Percentiles rank a stretch among this genome's conserved stretches.
Conservation (phyloP, 345 rosid genomes). For the Gossypium stocksii region DNA sequence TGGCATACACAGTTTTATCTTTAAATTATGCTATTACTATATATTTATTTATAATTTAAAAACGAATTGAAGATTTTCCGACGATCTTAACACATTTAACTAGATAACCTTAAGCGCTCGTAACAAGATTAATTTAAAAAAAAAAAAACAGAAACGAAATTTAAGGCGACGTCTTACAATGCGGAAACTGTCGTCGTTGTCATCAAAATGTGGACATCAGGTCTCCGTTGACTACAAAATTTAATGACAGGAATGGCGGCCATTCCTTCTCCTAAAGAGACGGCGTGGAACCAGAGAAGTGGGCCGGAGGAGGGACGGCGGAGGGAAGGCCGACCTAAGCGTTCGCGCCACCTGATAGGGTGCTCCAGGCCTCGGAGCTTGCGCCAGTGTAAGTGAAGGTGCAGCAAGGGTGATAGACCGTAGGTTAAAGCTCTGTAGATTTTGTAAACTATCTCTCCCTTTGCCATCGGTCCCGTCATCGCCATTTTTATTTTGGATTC, state of each 20-base stretch:
- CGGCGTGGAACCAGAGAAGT: slow-evolving; percentile 92
- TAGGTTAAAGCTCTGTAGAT: slow-evolving; percentile 62
- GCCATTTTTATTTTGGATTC: slow-evolving; percentile 7
- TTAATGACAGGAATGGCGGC: slow-evolving; percentile 81
- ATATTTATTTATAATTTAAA: background rate
- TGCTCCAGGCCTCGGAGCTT: slow-evolving; percentile 65
- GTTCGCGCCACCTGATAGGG: slow-evolving; percentile 75
- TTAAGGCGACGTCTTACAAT: slow-evolving; percentile 42
- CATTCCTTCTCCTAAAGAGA: slow-evolving; percentile 96
- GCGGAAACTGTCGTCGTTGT: slow-evolving; percentile 74
- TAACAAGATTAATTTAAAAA: background rate
- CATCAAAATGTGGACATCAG: slow-evolving; percentile 63
- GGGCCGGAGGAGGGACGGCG: slow-evolving; percentile 63
- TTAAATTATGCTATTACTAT: background rate
- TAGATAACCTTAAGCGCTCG: too few species aligned
- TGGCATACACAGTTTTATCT: background rate
- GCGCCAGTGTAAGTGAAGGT: slow-evolving; percentile 73
- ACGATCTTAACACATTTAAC: background rate
- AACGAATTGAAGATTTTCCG: background rate
- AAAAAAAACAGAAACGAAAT: background rate
- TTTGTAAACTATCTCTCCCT: slow-evolving; percentile 50
- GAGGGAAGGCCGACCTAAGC: slow-evolving; percentile 66
- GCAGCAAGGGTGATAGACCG: slow-evolving; percentile 56
- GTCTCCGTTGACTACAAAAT: slow-evolving; percentile 44
- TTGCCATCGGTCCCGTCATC: slow-evolving; percentile 23